Conservation (phyloP, 106 monocot species). For the Agapanthus africanus region DNA sequence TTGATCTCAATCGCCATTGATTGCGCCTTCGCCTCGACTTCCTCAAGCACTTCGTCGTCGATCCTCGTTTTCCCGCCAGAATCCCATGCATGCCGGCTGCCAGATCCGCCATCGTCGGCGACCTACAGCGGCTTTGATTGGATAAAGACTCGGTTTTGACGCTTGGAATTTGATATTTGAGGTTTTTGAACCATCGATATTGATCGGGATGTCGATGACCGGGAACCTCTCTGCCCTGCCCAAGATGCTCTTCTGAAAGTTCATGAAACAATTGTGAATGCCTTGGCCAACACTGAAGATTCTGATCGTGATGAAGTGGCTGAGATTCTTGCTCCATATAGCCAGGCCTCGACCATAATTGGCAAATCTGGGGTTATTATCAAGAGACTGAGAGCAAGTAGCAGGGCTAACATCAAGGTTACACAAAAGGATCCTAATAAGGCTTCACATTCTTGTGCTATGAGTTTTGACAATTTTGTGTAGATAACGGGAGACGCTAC, state of each 20-base stretch:
- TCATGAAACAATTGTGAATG: slow-evolving; percentile 63
- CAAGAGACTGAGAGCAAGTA: slow-evolving; percentile 59
- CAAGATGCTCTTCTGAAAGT: slow-evolving; percentile 79
- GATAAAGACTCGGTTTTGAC: too few species aligned
- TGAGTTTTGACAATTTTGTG: slow-evolving; percentile 88
- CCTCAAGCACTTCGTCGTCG: too few species aligned
- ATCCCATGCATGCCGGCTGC: too few species aligned
- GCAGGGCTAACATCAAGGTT: slow-evolving; percentile 62
- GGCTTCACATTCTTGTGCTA: slow-evolving; percentile 72
- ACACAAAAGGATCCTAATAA: slow-evolving; percentile 60
- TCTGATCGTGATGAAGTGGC: slow-evolving; percentile 16
- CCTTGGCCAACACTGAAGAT: slow-evolving; percentile 45
- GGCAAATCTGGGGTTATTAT: slow-evolving; percentile 80
- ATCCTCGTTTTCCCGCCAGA: too few species aligned
- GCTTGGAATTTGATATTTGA: too few species aligned
- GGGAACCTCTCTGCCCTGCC: slow-evolving; percentile 47
- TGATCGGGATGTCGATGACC: slow-evolving; percentile 28
- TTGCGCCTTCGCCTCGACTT: too few species aligned
- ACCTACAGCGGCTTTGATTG: too few species aligned
- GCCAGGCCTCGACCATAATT: slow-evolving; percentile 74
- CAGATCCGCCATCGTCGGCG: too few species aligned
- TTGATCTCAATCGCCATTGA: too few species aligned
- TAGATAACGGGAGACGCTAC: not conserved
- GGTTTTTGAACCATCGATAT: too few species aligned
- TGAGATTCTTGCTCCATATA: slow-evolving; percentile 63